Evolutionary conservation across 1,284 basidiomycete genomes (phyloP).

Genomic region (Ganoderma boninense): DNA sequence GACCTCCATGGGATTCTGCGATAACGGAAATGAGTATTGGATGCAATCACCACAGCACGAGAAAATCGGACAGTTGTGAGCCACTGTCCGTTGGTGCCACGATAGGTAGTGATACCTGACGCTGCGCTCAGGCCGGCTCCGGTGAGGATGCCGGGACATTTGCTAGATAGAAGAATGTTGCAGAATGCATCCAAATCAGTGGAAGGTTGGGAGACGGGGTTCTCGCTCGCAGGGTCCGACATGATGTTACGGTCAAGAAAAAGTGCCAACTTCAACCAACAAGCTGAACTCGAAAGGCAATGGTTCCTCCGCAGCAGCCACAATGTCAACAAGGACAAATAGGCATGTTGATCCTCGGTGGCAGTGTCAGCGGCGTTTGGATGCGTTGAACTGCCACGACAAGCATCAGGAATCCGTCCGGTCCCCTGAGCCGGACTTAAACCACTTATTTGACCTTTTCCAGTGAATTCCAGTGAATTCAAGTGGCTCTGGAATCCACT

Average conservation of each 20-base stretch:
- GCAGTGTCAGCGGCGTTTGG: too few species aligned
- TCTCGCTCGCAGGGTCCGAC: background rate
- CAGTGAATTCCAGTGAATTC: too few species aligned
- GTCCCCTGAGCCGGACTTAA: too few species aligned
- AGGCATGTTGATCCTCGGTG: too few species aligned
- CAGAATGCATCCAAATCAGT: conserved; percentile 7
- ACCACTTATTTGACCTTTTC: too few species aligned
- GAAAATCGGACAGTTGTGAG: conserved; percentile 1
- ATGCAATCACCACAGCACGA: background rate
- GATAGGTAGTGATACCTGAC: conserved; percentile 8
- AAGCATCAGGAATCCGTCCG: too few species aligned
- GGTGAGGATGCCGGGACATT: background rate
- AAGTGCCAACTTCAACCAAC: too few species aligned
- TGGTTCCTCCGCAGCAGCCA: too few species aligned
- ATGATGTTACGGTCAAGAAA: background rate
- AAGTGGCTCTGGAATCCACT: too few species aligned
- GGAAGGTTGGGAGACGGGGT: background rate
- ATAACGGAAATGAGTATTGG: background rate
- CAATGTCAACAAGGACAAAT: too few species aligned
- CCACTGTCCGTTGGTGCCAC: conserved; percentile 6
- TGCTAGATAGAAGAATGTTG: background rate
- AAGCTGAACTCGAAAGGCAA: too few species aligned
- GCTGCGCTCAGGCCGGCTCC: conserved; percentile 3
- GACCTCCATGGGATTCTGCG: conserved; percentile 8
- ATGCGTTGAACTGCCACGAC: too few species aligned